These are phyloP conservation scores for Pleurotus eryngii DNA, from an alignment of 768 basidiomycete species.

Conservation along the genomic window DNA sequence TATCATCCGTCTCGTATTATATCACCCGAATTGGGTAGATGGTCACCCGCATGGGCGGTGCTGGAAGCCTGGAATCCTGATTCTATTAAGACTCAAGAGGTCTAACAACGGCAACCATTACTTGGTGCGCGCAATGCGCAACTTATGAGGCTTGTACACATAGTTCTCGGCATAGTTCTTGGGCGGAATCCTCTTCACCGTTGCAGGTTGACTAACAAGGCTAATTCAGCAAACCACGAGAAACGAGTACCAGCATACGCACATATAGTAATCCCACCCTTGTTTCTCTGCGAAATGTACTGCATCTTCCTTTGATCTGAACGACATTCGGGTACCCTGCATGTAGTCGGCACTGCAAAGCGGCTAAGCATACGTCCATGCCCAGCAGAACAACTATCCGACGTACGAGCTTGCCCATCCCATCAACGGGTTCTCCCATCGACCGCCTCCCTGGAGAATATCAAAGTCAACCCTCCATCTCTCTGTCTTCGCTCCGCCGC, in stretches of 20 bases:
- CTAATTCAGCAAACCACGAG: not conserved
- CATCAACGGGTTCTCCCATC: conserved; percentile 99
- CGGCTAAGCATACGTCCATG: not conserved
- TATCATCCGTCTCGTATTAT: too few relatives aligned
- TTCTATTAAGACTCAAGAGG: too few relatives aligned
- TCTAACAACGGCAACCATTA: conserved; percentile 22
- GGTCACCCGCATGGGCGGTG: too few relatives aligned
- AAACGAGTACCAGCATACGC: conserved; percentile 30
- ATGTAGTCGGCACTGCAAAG: conserved; percentile 83
- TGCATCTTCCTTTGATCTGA: conserved; percentile 86
- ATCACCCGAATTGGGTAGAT: too few relatives aligned
- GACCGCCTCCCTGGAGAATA: conserved; percentile 78
- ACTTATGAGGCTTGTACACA: conserved; percentile 72
- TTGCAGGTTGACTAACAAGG: conserved; percentile 49
- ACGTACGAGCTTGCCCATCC: conserved; percentile 93
- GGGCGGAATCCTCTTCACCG: conserved; percentile 67
- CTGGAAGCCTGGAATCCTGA: too few relatives aligned
- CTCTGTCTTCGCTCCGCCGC: conserved; percentile 78
- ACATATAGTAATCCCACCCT: conserved; percentile 95
- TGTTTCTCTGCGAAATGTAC: conserved; percentile 97
- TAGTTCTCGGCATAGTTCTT: conserved; percentile 94
- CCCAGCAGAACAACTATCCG: not conserved
- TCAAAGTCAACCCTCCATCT: conserved; percentile 97
- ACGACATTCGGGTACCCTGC: conserved; percentile 84
- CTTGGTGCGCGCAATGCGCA: conserved; percentile 88